Base-by-base conservation (phyloP, 2,329 filamentous ascomycete species). In the Ceratocystis papillata region DNA sequence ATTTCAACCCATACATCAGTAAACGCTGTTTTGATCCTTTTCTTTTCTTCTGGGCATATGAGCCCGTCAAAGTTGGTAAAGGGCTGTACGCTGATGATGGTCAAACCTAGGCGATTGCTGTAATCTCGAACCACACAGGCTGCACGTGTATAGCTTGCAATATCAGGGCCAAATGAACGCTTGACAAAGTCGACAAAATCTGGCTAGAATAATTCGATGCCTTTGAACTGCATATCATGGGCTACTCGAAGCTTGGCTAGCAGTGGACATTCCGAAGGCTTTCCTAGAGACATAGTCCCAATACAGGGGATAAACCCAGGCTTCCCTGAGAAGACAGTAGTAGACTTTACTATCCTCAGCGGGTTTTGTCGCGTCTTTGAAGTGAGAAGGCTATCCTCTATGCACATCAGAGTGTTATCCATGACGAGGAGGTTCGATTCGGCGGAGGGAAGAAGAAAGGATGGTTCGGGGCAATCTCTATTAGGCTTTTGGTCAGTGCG, bases 221-320 rank as follows among this genome's bases (percentile, higher is more conserved):
- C 70, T 37, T 64, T 59, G 65, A 70, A 70, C 17, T 69, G 68
- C 37, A 63, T 59, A 7, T 50, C 37, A 20, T 62, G 20, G 12
- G 68, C 70, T 15, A 68, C 62, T 5, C 63, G 46, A 30, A 71
- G 64, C 64, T 72, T 72, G 20, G 44, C 68, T n/a, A 67, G 48
- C n/a, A 72, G 66, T 10, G 66, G 48, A 59, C 69, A 70, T 5
- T 65, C 6, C 10, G 59, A 60, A 2, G 69, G 63, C 3, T 59
- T 60, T 12, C 70, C 70, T 4, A 72, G 69, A 3, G 69, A 69
- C 70, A 72, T 71, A 44, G 70, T 72, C 1, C 69, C 70, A 6
- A 71, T 70, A 50, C 69, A 67, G 5, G 70, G 68, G 6, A 28
- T 60, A 64, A 69, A 68, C 15, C 62, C 63, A n/a, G 62, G 33